Evolutionary conservation across 2,329 filamentous ascomycete species (phyloP), one percentile per base, ranked within the genome.

Genomic region (Cladorrhinum sp.): DNA sequence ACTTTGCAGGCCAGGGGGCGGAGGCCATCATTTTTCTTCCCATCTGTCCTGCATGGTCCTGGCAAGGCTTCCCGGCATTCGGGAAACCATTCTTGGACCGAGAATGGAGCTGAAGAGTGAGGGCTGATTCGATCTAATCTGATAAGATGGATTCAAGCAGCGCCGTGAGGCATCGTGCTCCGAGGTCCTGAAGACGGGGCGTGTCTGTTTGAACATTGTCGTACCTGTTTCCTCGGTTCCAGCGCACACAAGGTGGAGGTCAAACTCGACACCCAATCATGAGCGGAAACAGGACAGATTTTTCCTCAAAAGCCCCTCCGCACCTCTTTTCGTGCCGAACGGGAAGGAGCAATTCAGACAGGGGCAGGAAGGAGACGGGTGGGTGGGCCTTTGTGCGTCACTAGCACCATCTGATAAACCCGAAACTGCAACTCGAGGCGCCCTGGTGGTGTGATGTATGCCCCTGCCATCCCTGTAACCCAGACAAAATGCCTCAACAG

Each of bases 331-430:
- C 2, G 6, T 28, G 49, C 21, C 14, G 49, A 51, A 51, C 49
- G 23, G 49, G 49, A 51, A 51, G 49, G 49, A 51, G 21, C 48
- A 21, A 21, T 9, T 46, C 14, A 21, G 24, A 33, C 24, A 33
- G 55, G 33, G 20, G 51, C 28, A 36, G 20, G 24, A 58, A 30
- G 18, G 59, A 33, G 21, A 33, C 18, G 51, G 20, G n/a, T n/a
- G n/a, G n/a, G n/a, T n/a, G 39, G 58, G 23, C 56, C 53, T 51
- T 52, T 20, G n/a, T 14, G 53, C 36, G n/a, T 33, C 26, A 42
- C 46, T 62, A 61, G 63, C 57, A 48, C 57, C 56, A 67, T 67
- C 66, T 67, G 66, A 66, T 67, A 67, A 57, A 67, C 42, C 33
- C 36, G 46, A 58, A 51, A 53, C 28, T 42, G 49, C 23, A 46